Evolutionary conservation across 106 monocot species (phyloP).

Genomic region (Chionographis japonica): DNA sequence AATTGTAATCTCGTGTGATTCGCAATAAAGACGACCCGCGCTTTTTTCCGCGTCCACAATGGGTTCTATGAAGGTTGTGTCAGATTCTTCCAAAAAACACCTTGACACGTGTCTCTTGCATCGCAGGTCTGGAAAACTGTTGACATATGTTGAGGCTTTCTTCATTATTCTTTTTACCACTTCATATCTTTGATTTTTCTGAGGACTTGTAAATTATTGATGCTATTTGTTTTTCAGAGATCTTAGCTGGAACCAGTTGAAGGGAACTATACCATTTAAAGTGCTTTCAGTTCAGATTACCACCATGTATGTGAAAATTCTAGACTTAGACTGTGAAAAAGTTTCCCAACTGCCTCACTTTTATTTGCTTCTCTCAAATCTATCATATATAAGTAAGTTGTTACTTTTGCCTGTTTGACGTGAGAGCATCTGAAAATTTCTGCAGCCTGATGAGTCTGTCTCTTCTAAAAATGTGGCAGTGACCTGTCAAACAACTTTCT

Average conservation of each 20-base stretch:
- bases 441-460: conserved; percentile 7
- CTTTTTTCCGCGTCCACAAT: too few relatives aligned
- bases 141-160: too few relatives aligned
- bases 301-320: conserved; percentile 45
- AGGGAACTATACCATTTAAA: conserved; percentile 50
- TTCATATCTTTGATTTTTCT: neutral
- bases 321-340: neutral
- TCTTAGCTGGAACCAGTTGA: conserved; percentile 76
- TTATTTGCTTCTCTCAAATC: neutral
- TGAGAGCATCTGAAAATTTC: neutral
- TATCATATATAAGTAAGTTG: neutral
- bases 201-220: neutral
- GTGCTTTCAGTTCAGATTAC: conserved; percentile 53
- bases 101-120: too few relatives aligned
- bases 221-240: conserved; percentile 47
- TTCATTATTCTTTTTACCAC: neutral
- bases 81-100: too few relatives aligned
- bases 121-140: too few relatives aligned
- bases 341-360: neutral
- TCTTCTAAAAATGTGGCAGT: conserved; percentile 32
- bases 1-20: too few relatives aligned
- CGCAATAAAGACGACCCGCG: too few relatives aligned
- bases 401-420: neutral
- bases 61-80: too few relatives aligned
- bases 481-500: conserved; percentile 54